Evolutionary conservation across 2,329 filamentous ascomycete genomes (phyloP).

Genomic region (Fonsecaea monophora): DNA sequence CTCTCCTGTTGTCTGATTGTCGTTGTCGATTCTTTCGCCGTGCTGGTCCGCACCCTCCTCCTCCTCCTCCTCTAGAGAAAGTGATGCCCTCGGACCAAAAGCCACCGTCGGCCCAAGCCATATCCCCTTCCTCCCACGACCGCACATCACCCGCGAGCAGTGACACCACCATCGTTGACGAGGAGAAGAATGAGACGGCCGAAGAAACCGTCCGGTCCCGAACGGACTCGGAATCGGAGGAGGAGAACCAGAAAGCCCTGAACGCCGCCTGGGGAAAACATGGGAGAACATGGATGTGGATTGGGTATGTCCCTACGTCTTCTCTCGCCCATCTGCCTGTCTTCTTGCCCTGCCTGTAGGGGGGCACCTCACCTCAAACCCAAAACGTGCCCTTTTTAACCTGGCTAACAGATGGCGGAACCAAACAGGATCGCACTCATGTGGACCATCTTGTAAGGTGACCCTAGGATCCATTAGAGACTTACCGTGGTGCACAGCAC

Average conservation of each 20-base stretch:
- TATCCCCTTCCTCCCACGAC: not conserved
- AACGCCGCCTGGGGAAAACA: constrained; percentile 25
- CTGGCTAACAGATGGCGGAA: not conserved
- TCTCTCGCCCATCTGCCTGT: too few relatives aligned
- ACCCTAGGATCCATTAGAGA: not conserved
- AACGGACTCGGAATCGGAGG: constrained; percentile 10
- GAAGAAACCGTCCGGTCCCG: not conserved
- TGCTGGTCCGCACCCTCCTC: not conserved
- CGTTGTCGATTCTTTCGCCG: not conserved
- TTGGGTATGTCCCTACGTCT: constrained; percentile 18
- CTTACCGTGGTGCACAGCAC: too few relatives aligned
- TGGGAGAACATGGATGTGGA: constrained; percentile 29
- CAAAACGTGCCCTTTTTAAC: too few relatives aligned
- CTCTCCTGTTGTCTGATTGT: not conserved
- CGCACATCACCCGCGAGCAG: constrained; percentile 2
- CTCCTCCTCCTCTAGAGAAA: too few relatives aligned
- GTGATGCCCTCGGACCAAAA: not conserved
- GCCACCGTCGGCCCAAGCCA: not conserved
- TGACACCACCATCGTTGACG: constrained; percentile 7
- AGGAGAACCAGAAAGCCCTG: constrained; percentile 11
- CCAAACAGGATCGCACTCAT: constrained; percentile 28
- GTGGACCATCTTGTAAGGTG: constrained; percentile 32
- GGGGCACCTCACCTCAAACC: too few relatives aligned
- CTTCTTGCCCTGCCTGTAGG: too few relatives aligned
- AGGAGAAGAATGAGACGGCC: constrained; percentile 18